Evolutionary conservation across 2,329 filamentous ascomycete genomes (phyloP).

Genomic region (Phoma sp.): DNA sequence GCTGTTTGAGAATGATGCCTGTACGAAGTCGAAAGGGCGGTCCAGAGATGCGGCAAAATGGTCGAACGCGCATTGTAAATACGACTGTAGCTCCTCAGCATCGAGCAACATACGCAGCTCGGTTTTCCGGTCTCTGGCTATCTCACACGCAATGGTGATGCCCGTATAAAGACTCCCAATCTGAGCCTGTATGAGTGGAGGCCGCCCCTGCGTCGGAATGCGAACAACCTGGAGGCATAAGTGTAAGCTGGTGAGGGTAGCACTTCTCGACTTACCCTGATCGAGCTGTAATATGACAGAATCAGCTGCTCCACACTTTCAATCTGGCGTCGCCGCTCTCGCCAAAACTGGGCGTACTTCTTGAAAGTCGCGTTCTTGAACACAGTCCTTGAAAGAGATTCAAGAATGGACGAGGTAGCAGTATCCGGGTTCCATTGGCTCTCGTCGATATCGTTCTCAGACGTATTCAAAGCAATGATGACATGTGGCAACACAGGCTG

Average conservation of each 20-base stretch:
- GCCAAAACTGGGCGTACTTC: constrained; percentile 46
- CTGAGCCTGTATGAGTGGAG: too few species aligned
- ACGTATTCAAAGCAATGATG: too few species aligned
- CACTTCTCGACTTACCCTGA: too few species aligned
- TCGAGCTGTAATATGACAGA: too few species aligned
- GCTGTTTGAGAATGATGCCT: constrained; percentile 45
- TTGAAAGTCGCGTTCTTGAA: constrained; percentile 55
- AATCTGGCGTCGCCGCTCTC: constrained; percentile 48
- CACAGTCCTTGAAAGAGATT: constrained; percentile 51
- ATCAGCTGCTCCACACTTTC: constrained; percentile 29
- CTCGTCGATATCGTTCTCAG: too few species aligned
- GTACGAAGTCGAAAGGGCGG: constrained; percentile 60
- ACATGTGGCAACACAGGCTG: constrained; percentile 61
- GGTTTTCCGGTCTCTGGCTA: constrained; percentile 6
- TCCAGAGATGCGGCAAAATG: constrained; percentile 50
- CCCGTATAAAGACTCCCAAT: too few species aligned
- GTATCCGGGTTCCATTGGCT: too few species aligned
- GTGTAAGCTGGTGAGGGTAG: constrained; percentile 23
- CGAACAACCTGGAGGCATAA: too few species aligned
- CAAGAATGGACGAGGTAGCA: constrained; percentile 31
- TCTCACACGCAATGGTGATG: constrained; percentile 42
- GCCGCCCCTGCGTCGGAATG: too few species aligned
- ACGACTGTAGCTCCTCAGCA: constrained; percentile 55
- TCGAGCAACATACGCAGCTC: constrained; percentile 56
- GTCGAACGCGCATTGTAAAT: constrained; percentile 58